Percentiles rank a stretch among this genome's conserved stretches.
Evolutionary conservation across 2,329 filamentous ascomycete genomes (phyloP).

Genomic region (Penicillium crustosum): DNA sequence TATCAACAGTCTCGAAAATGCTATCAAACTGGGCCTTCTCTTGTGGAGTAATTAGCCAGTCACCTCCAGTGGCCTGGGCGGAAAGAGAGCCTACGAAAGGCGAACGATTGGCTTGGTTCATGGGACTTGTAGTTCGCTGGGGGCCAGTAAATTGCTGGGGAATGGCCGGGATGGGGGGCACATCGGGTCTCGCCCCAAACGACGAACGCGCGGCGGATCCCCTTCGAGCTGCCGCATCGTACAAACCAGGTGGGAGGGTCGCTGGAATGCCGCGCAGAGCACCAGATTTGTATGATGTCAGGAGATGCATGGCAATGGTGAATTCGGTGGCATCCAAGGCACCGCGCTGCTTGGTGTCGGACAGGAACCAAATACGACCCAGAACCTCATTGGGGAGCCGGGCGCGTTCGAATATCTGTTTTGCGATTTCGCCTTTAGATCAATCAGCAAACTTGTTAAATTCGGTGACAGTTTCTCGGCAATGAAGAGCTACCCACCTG

Average conservation of each 20-base stretch:
- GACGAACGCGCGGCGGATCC: conserved; percentile 51
- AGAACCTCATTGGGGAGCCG: conserved; percentile 84
- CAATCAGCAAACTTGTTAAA: not conserved
- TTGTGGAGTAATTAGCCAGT: conserved; percentile 78
- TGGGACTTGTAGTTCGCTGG: conserved; percentile 61
- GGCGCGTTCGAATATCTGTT: conserved; percentile 92
- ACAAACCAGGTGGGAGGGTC: conserved; percentile 78
- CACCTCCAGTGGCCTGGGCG: conserved; percentile 58
- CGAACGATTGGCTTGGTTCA: conserved; percentile 44
- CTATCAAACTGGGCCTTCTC: conserved; percentile 88
- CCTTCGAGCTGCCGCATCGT: conserved; percentile 82
- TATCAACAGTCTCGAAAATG: conserved; percentile 82
- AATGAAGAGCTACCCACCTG: conserved; percentile 48
- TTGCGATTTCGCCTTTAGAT: conserved; percentile 71
- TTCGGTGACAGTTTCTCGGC: not conserved
- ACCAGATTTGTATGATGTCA: conserved; percentile 87
- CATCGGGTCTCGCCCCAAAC: conserved; percentile 54
- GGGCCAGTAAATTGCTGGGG: conserved; percentile 73
- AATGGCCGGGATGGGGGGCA: conserved; percentile 64
- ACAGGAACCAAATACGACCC: conserved; percentile 93
- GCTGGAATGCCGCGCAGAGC: conserved; percentile 75
- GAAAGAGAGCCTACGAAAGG: conserved; percentile 53
- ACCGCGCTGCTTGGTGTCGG: conserved; percentile 90
- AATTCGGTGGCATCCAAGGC: conserved; percentile 86
- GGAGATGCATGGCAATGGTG: conserved; percentile 95